phyloP scores from a whole-genome alignment of 306 rosid genomes.

The Biancaea sappan region DNA sequence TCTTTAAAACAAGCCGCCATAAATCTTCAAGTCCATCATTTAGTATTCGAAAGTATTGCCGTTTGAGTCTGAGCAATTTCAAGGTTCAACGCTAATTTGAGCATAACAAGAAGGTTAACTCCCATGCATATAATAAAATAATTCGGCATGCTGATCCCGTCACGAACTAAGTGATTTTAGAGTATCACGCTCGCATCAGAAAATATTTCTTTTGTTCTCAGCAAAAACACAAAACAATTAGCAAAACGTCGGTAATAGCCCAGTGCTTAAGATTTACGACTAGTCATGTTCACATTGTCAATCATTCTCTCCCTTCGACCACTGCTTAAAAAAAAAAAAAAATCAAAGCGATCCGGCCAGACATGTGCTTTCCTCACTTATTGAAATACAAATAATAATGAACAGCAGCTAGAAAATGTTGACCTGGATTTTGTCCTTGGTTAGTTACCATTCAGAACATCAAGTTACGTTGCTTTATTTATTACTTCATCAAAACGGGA shows the following conservation, averaged over 20 bases:
- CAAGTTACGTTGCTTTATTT: neutral
- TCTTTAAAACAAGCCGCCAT: constrained; percentile 1
- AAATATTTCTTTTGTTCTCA: constrained; percentile 6
- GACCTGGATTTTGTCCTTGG: constrained; percentile 46
- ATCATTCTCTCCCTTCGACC: constrained; percentile 3
- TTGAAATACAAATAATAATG: constrained; percentile 28
- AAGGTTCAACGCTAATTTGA: too few species aligned
- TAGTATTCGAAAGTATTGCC: neutral
- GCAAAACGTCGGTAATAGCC: constrained; percentile 32
- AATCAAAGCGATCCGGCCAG: constrained; percentile 30
- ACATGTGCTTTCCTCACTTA: constrained; percentile 51
- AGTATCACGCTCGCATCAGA: neutral
- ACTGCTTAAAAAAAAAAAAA: constrained; percentile 33
- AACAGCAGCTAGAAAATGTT: constrained; percentile 27
- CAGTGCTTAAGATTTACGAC: neutral
- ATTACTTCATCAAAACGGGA: constrained; percentile 8
- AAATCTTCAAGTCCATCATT: constrained; percentile 9
- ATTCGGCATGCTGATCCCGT: neutral
- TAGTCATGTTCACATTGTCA: neutral
- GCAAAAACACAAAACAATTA: constrained; percentile 1
- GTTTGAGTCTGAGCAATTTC: too few species aligned
- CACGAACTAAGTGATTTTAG: neutral
- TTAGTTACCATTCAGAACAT: constrained; percentile 36
- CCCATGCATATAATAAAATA: neutral
- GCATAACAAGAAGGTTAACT: neutral